Evolutionary conservation across 78 protist genomes (phyloP), one percentile per base, ranked within the genome.

Genomic region (Reticulomyxa filosa): DNA sequence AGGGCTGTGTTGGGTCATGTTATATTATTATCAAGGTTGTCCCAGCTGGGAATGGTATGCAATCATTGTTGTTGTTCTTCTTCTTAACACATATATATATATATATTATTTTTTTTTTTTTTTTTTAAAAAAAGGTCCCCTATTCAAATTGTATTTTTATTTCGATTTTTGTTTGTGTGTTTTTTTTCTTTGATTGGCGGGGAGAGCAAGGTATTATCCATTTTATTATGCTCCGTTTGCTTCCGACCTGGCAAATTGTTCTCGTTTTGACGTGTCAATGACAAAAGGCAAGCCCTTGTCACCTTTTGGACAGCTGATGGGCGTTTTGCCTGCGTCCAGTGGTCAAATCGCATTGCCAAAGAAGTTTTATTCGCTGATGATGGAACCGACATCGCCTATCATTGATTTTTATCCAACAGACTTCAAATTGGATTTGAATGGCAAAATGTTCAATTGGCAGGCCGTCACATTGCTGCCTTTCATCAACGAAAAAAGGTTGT

Each of bases 31-130:
- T 76, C 68, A 77, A 23, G 97, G 94, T 8, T 79, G 86, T 35
- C 46, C 81, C n/a, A 78, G 86, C 22, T 93, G 98, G 98, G 46
- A 32, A 30, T 93, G 96, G 96, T 93, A n/a, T n/a, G n/a, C n/a
- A n/a, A n/a, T n/a, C n/a, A n/a, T n/a, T n/a, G n/a, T n/a, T n/a
- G n/a, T n/a, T n/a, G n/a, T n/a, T n/a, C n/a, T n/a, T n/a, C n/a
- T n/a, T n/a, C n/a, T n/a, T n/a, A n/a, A n/a, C n/a, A n/a, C n/a
- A n/a, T n/a, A n/a, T n/a, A n/a, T n/a, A n/a, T n/a, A n/a, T n/a
- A n/a, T n/a, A n/a, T n/a, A n/a, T n/a, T n/a, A n/a, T n/a, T n/a
- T n/a, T n/a, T n/a, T n/a, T n/a, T n/a, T n/a, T n/a, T n/a, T n/a
- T n/a, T n/a, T n/a, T n/a, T n/a, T n/a, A n/a, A n/a, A n/a, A n/a